Conservation (phyloP, 768 basidiomycete species). For the Lentinula aciculospora region DNA sequence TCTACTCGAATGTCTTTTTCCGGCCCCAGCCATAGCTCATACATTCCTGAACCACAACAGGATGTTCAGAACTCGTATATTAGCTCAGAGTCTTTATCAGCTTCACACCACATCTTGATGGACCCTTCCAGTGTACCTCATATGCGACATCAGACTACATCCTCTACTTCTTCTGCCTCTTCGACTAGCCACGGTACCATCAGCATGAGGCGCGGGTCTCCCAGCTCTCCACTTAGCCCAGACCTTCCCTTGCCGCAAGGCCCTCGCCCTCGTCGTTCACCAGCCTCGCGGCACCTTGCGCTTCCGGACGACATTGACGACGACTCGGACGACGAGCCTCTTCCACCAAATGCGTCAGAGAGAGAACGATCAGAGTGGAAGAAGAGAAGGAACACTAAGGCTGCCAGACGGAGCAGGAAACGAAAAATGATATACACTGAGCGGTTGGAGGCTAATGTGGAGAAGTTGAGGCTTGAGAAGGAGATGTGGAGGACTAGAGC, state of each 20-base stretch:
- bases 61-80: background rate
- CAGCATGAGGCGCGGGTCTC: background rate
- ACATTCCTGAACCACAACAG: background rate
- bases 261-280: background rate
- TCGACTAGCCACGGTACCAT: background rate
- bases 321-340: slow-evolving; percentile 34
- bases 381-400: slow-evolving; percentile 79
- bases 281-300: background rate
- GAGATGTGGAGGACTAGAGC: slow-evolving; percentile 48
- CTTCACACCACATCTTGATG: background rate
- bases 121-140: background rate
- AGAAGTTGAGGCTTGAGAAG: slow-evolving; percentile 39
- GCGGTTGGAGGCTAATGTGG: slow-evolving; percentile 44
- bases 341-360: slow-evolving; percentile 41
- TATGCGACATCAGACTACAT: background rate
- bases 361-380: slow-evolving; percentile 72
- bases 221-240: background rate
- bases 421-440: slow-evolving; percentile 61
- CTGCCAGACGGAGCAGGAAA: slow-evolving; percentile 67
- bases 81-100: background rate
- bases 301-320: slow-evolving; percentile 49
- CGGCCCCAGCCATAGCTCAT: background rate
- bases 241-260: background rate
- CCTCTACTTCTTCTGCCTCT: background rate
- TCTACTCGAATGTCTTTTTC: background rate